Evolutionary conservation across 768 basidiomycete genomes (phyloP), one percentile per base, ranked within the genome.

Genomic region (Podaxis rugospora): DNA sequence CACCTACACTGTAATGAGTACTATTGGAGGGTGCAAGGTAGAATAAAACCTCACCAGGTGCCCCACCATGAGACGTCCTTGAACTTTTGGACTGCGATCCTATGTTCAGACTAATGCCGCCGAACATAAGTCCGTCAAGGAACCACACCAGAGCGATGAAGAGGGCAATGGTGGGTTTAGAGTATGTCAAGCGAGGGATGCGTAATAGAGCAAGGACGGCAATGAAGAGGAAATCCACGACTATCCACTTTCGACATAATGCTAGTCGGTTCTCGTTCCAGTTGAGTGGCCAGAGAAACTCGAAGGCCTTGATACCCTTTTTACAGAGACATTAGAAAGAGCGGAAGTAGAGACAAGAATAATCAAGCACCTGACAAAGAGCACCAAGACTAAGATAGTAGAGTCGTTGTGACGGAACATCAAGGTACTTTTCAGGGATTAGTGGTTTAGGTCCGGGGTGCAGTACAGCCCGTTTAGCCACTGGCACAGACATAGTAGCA

Each of bases 341-440:
- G n/a, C 21, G 51, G 25, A 14, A 28, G 40, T 47, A 53, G 44
- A 49, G 52, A 28, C 53, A 32, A 52, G 56, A 44, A 54, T 18
- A 44, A 44, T 7, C 42, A 18, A 44, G 42, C 66, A 90, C 93
- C 81, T 95, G 93, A 36, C 90, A 78, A 1, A 93, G 77, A 42
- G 87, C 81, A 6, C 88, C 90, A 25, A 93, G 73, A 62, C 92
- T 89, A 47, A 92, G 77, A 64, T 83, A 82, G 67, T 95, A 92
- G 5, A 91, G 80, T 53, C 94, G 80, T 70, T 93, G 91, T 14
- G 91, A 87, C 21, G 91, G 90, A 4, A 86, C 77, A 68, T 91
- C 89, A 32, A 94, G 65, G 68, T 85, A 86, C 59, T 79, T 81
- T 71, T 92, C 88, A 32, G 92, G 83, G 54, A 96, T 86, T 39